Evolutionary conservation across 164 flowering plant genomes (phyloP), one percentile per base, ranked within the genome.

Genomic region (Stephania japonica): DNA sequence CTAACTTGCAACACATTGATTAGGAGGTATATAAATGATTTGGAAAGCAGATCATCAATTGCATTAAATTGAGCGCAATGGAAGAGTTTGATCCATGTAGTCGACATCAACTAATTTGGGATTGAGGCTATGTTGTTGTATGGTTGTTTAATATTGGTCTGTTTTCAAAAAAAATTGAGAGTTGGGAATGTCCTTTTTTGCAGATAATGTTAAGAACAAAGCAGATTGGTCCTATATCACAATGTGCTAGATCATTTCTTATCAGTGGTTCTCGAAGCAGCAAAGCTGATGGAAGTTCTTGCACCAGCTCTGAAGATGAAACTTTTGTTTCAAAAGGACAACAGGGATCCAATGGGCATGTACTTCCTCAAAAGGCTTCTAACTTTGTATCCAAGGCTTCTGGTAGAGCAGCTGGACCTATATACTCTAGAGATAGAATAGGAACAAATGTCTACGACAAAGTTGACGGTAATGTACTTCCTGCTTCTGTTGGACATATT

Each of bases 181-280:
- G 19, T 27, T 62, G 6, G 16, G 56, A 27, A 72, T 70, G 41
- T 62, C 67, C 65, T 32, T 7, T 71, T 65, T 71, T 82, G 75
- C 86, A 87, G 87, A 87, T 73, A 72, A 96, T 93, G 98, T 82
- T 93, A 68, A 87, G 95, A 49, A 78, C 97, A 80, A 96, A 93
- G 92, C 94, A 89, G 75, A 84, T 93, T 18, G 83, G 84, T 42
- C 77, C 78, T 43, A 86, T 96, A 61, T 92, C 97, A 73, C 91
- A 83, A 65, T 75, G 85, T 73, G 99, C 98, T 1, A 83, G 97
- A 77, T 82, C 91, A 44, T 87, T 96, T 78, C 84, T 96, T 25
- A 78, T 92, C 38, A 80, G 80, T 78, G 97, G 97, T 7, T 76
- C 98, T 64, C 80, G 97, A 76, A 84, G 90, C 72, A 82, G 82